Base-by-base conservation (phyloP, 176 grass and related monocot species). In the Eleusine coracana region DNA sequence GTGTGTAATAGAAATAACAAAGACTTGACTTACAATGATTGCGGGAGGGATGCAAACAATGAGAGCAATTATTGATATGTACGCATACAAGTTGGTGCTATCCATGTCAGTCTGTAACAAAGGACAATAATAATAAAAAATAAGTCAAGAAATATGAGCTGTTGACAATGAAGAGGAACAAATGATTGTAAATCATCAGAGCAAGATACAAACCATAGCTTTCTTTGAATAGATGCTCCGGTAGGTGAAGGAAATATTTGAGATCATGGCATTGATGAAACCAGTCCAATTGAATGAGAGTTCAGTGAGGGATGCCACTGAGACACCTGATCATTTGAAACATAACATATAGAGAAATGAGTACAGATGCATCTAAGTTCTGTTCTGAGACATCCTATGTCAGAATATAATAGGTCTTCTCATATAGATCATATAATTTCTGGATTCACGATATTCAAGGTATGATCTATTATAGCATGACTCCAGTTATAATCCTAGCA, bases 211-310 rank as follows among this genome's bases (percentile, higher is more conserved):
- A 88, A 97, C 94, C 94, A 97, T 97, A 38, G 94, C 94, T 79
- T 97, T 97, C 85, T 97, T 97, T 17, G 94, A 94, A 48, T 97
- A 97, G 84, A 97, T 87, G 80, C 94, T 97, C 60, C 91, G 88
- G 81, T 94, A 94, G 41, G 94, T 97, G 94, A 97, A 97, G 44
- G 94, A 97, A 70, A 97, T 92, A 72, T 97, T 97, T 46, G 94
- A 97, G 89, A 97, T 90, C 94, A 97, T 97, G 56, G 94, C 94
- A 84, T 88, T 94, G 66, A 94, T 88, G 78, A 97, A 97, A 76
- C 94, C 94, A 86, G 73, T 77, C 94, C 94, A 97, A 76, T 97
- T 94, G 86, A 97, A 97, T 31, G 94, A 97, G 34, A 97, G 85
- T 79, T 97, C 94, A 39, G 94, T 97, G 49, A 97, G 86, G 73